Base-by-base conservation (phyloP, 1,139 yeast species). In the Pichia kudriavzevii region DNA sequence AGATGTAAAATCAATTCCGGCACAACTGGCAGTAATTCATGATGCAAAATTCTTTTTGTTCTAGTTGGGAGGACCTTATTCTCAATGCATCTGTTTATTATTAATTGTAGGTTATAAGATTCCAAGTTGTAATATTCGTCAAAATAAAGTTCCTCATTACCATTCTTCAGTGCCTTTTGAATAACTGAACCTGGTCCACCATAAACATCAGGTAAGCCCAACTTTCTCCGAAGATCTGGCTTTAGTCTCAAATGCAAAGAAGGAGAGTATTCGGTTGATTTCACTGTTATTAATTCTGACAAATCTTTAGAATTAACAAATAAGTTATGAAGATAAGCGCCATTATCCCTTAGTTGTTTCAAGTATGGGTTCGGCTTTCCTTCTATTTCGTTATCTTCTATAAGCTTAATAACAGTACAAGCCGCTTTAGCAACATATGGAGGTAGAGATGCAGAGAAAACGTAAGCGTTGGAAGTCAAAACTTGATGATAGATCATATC, bases 391-490 rank as follows among this genome's bases (percentile, higher is more conserved):
- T 45, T 42, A 5, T 52, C 45, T 32, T 64, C 63, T 46, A 77
- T 60, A 22, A 67, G 48, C 9, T 64, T 57, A 32, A 87, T 64
- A 3, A 79, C 78, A 35, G 70, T 71, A 2, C 83, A 70, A 0
- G 79, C 74, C n/a, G 78, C 79, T 40, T 69, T 72, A 2, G 95
- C 95, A 32, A 87, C 72, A 58, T 82, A 88, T 13, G 97, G 94
- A 11, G 98, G 97, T 56, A 91, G 72, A 3, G 96, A 75, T 8
- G 99, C 99, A 54, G 94, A 81, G 55, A 85, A 91, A 41, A 93
- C 93, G 55, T 85, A 91, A 3, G 95, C 95, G 47, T 72, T 68
- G 8, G 95, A 83, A 22, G 87, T 83, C 51, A 88, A 80, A 55
- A 94, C 77, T 67, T 93, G 98, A 60, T 91, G 95, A 49, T 79